Evolutionary conservation across 2,329 filamentous ascomycete species (phyloP).

Genomic region (Talaromyces sp.): DNA sequence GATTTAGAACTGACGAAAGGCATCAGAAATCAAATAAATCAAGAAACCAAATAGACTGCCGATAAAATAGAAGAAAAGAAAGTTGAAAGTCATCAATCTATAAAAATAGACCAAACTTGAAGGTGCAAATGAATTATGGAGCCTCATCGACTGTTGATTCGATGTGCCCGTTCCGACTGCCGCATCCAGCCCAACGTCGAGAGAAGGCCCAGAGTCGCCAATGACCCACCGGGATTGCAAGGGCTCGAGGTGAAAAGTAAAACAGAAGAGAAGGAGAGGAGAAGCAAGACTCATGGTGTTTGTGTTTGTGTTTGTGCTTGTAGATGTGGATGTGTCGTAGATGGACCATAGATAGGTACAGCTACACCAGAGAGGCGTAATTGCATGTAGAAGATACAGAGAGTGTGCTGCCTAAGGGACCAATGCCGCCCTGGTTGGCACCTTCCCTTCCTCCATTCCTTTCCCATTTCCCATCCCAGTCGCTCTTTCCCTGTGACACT

Average conservation of each 20-base stretch:
- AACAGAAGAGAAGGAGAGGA: background rate
- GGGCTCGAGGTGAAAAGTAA: background rate
- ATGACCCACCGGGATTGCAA: background rate
- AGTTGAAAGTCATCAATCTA: background rate
- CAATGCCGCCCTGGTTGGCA: background rate
- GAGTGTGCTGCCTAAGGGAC: background rate
- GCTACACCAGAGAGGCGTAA: too few species aligned
- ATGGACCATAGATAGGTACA: too few species aligned
- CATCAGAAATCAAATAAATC: background rate
- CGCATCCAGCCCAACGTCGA: conserved; percentile 29
- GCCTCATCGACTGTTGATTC: conserved; percentile 20
- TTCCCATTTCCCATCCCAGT: conserved; percentile 4
- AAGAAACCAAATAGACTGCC: too few species aligned
- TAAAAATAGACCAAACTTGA: conserved; percentile 8
- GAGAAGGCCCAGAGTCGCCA: background rate
- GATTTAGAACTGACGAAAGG: background rate
- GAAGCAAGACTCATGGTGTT: too few species aligned
- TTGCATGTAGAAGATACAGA: background rate
- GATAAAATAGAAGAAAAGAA: background rate
- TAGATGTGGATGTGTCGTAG: too few species aligned
- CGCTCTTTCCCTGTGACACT: conserved; percentile 8
- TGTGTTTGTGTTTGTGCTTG: background rate
- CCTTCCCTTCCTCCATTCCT: conserved; percentile 9
- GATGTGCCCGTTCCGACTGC: conserved; percentile 28
- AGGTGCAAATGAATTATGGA: conserved; percentile 10